Conservation (phyloP, 768 basidiomycete species). For the Leccinum variicolor region DNA sequence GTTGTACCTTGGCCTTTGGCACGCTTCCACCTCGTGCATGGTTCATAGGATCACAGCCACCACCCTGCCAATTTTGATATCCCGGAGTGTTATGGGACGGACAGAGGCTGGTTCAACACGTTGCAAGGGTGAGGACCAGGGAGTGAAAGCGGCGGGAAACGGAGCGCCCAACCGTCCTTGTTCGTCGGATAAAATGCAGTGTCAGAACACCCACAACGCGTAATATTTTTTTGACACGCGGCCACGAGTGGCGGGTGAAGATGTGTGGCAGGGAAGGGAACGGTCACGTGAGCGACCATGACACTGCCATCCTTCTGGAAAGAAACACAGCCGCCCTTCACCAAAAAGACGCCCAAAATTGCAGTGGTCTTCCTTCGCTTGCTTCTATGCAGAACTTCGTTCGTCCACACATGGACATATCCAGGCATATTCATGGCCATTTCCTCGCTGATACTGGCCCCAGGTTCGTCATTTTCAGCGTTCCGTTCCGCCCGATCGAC, state of each 20-base stretch:
- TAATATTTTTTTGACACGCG: not conserved
- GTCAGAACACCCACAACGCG: conserved; percentile 1
- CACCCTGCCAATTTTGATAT: conserved; percentile 2
- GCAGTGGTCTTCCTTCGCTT: not conserved
- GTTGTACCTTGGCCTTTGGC: conserved; percentile 22
- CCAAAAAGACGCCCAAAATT: not conserved
- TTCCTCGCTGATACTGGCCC: not conserved
- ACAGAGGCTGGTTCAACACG: conserved; percentile 15
- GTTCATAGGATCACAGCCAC: conserved; percentile 27
- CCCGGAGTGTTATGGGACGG: not conserved
- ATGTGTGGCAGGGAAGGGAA: not conserved
- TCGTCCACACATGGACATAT: not conserved
- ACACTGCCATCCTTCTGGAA: not conserved
- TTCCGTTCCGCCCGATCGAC: not conserved
- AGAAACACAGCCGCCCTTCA: not conserved
- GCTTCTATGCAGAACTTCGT: conserved; percentile 7
- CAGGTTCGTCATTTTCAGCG: conserved; percentile 1
- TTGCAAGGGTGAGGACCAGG: conserved; percentile 16
- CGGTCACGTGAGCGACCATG: not conserved
- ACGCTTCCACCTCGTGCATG: conserved; percentile 19
- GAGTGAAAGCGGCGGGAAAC: not conserved
- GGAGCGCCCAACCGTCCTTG: conserved; percentile 19
- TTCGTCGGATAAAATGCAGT: conserved; percentile 13
- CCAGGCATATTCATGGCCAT: not conserved
- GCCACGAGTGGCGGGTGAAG: not conserved